A percentile compares a stretch with the other conserved stretches of the same genome.
Evolutionary conservation across 2,329 filamentous ascomycete species (phyloP).

Genomic region (Curvularia sp.): DNA sequence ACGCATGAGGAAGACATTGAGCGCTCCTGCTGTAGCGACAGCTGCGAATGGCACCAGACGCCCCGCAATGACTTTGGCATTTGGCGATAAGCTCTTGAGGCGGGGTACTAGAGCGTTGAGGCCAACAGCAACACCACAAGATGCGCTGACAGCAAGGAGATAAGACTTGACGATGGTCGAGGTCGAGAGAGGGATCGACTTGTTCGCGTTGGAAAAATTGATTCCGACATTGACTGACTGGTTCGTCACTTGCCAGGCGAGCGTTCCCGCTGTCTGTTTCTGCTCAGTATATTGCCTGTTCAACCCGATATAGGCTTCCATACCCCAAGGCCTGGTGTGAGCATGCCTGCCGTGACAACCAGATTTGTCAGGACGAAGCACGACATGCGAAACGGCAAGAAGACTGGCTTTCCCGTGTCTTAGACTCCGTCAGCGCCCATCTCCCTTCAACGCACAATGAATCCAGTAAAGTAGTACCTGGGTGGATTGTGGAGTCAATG

Average conservation of each 20-base stretch:
- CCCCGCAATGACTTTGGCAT: slow-evolving; percentile 75
- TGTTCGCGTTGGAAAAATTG: slow-evolving; percentile 98
- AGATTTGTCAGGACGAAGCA: slow-evolving; percentile 92
- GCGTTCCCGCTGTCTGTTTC: slow-evolving; percentile 76
- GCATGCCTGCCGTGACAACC: slow-evolving; percentile 94
- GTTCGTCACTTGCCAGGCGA: slow-evolving; percentile 95
- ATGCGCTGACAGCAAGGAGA: slow-evolving; percentile 87
- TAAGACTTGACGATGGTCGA: slow-evolving; percentile 88
- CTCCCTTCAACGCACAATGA: neutral
- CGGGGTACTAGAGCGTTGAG: slow-evolving; percentile 89
- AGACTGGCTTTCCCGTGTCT: slow-evolving; percentile 92
- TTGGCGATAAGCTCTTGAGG: slow-evolving; percentile 76
- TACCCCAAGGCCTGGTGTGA: slow-evolving; percentile 83
- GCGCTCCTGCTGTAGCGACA: slow-evolving; percentile 85
- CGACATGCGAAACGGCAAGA: slow-evolving; percentile 97
- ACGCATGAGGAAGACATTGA: slow-evolving; percentile 98
- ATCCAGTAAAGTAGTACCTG: slow-evolving; percentile 70
- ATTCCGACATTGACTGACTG: slow-evolving; percentile 98
- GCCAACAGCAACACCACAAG: slow-evolving; percentile 90
- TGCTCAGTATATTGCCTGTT: slow-evolving; percentile 28
- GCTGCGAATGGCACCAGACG: slow-evolving; percentile 96
- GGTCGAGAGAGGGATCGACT: slow-evolving; percentile 85
- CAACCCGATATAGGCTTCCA: slow-evolving; percentile 28
- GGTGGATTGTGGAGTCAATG: slow-evolving; percentile 94
- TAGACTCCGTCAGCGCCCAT: slow-evolving; percentile 23